Percentiles rank a stretch among this genome's conserved stretches.
Conservation (phyloP, 2,329 filamentous ascomycete genomes). For the Aureobasidium subglaciale region DNA sequence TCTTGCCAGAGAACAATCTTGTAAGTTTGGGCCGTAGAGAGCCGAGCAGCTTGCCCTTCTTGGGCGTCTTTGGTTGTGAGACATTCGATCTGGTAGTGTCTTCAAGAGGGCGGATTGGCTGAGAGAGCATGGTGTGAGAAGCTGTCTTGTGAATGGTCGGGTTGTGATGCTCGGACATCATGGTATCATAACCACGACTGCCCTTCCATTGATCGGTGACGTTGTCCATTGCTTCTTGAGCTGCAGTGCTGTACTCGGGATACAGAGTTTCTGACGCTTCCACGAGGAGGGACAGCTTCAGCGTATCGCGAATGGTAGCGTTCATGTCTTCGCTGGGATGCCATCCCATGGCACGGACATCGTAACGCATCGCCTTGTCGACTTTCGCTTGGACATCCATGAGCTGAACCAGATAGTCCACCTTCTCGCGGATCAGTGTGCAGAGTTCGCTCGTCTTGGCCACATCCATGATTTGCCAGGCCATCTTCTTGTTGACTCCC, state of each 20-base stretch:
- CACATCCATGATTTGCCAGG: conserved; percentile 37
- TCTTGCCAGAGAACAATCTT: conserved; percentile 13
- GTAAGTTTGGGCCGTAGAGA: conserved; percentile 4
- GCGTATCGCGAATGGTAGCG: conserved; percentile 30
- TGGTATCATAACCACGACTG: conserved; percentile 5
- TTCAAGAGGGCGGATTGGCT: background rate
- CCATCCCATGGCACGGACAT: conserved; percentile 43
- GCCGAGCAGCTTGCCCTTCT: conserved; percentile 1
- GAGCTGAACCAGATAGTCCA: conserved; percentile 38
- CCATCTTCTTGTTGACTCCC: conserved; percentile 21
- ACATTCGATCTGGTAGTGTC: background rate
- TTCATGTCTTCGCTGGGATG: conserved; percentile 32
- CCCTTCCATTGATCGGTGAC: conserved; percentile 25
- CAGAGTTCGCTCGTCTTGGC: conserved; percentile 37
- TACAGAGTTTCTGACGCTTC: conserved; percentile 37
- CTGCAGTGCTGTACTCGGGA: conserved; percentile 38
- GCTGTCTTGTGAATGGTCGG: conserved; percentile 9
- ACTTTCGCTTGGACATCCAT: conserved; percentile 38
- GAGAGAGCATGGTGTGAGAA: conserved; percentile 8
- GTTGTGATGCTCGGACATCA: conserved; percentile 10
- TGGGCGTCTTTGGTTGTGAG: background rate
- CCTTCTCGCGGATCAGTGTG: conserved; percentile 33
- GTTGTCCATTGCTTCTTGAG: conserved; percentile 37
- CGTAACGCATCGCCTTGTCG: conserved; percentile 37
- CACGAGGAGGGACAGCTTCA: conserved; percentile 38